These are phyloP conservation scores for Arabis hirsuta DNA, from an alignment of 345 rosid species.

Conservation along the genomic window DNA sequence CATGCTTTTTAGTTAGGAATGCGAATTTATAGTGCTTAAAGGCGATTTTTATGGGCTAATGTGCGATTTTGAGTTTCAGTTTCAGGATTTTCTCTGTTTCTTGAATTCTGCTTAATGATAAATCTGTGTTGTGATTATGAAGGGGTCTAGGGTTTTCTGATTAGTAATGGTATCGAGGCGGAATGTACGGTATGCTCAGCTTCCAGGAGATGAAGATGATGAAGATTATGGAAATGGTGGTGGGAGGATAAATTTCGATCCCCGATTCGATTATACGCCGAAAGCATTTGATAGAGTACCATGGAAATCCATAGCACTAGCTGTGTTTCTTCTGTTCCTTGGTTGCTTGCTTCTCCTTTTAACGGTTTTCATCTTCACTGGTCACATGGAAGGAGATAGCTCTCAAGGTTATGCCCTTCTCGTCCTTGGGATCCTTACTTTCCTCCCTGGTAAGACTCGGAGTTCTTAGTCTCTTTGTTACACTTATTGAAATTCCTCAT, in stretches of 20 bases:
- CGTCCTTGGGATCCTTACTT: slow-evolving; percentile 74
- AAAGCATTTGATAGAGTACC: slow-evolving; percentile 68
- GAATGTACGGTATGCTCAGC: slow-evolving; percentile 54
- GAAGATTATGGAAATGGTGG: slow-evolving; percentile 43
- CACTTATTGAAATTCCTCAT: not conserved
- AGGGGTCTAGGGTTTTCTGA: not conserved
- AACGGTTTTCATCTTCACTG: slow-evolving; percentile 68
- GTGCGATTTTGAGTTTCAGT: not conserved
- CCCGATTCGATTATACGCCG: slow-evolving; percentile 76
- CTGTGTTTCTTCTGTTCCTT: slow-evolving; percentile 65
- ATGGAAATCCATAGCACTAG: slow-evolving; percentile 81
- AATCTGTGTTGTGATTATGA: slow-evolving; percentile 6
- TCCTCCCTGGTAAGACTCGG: slow-evolving; percentile 69
- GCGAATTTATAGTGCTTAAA: not conserved
- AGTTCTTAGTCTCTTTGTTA: not conserved
- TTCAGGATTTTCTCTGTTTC: not conserved
- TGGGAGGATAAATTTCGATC: slow-evolving; percentile 51
- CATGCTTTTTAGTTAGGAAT: not conserved
- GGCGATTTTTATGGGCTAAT: not conserved
- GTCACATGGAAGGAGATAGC: slow-evolving; percentile 87
- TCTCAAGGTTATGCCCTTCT: slow-evolving; percentile 85
- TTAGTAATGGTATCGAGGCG: slow-evolving; percentile 66
- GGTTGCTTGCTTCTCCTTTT: slow-evolving; percentile 76
- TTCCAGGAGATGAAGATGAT: slow-evolving; percentile 63
- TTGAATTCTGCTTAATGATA: slow-evolving; percentile 2